Evolutionary conservation across 176 grass and related monocot species (phyloP).

Genomic region (Aegilops bicornis): DNA sequence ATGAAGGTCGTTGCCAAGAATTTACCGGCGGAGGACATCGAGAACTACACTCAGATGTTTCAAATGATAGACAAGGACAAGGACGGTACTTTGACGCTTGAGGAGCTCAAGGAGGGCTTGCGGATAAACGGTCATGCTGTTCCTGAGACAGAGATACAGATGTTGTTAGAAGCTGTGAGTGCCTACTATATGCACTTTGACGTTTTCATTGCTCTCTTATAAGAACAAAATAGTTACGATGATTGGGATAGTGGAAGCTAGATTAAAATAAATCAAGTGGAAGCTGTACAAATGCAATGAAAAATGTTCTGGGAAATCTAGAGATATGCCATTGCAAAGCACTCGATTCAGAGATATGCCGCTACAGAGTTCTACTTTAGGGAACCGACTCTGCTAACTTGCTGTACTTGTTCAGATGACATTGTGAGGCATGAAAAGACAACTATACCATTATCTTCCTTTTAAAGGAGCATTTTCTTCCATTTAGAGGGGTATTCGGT

Average conservation of each 20-base stretch:
- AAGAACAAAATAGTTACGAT: conserved; percentile 3
- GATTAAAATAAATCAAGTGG: conserved; percentile 14
- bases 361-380: neutral
- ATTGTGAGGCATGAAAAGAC: neutral
- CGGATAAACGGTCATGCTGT: conserved; percentile 52
- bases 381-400: neutral
- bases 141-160: conserved; percentile 64
- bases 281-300: neutral
- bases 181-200: neutral
- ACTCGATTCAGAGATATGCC: neutral
- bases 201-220: conserved; percentile 5
- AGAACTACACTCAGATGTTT: conserved; percentile 70
- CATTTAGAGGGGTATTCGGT: neutral
- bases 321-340: neutral
- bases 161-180: conserved; percentile 90
- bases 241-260: neutral
- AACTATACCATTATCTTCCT: neutral
- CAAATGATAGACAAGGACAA: conserved; percentile 83
- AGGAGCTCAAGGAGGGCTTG: conserved; percentile 77
- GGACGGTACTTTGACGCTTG: conserved; percentile 57
- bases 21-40: conserved; percentile 65
- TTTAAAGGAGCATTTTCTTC: neutral
- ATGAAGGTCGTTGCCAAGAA: conserved; percentile 73
- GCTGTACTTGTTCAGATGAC: neutral
- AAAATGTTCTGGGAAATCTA: neutral